phyloP scores from a whole-genome alignment of 2,329 filamentous ascomycete genomes.

The Calonectria pteridis region DNA sequence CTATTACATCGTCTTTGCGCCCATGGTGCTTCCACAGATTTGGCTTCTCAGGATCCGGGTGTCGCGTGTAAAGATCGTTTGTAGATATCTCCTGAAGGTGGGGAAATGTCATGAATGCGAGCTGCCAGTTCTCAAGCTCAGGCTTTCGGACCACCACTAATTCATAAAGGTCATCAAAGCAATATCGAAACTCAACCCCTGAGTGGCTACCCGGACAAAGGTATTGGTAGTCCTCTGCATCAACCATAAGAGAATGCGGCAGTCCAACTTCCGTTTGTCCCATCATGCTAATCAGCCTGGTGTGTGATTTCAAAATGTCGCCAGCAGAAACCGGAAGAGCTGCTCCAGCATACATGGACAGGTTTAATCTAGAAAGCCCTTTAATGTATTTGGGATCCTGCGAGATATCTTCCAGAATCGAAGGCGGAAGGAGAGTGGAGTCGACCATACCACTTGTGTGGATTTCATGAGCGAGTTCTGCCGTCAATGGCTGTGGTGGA shows the following conservation, averaged over 20 bases:
- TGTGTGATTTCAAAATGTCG: background rate
- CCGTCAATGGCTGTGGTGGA: background rate
- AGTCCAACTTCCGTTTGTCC: background rate
- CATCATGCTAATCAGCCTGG: conserved; percentile 3
- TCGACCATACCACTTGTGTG: background rate
- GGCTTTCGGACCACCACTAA: background rate
- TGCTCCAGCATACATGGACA: background rate
- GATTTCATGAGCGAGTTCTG: background rate
- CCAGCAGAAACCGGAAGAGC: background rate
- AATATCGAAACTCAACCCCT: background rate
- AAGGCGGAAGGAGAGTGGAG: background rate
- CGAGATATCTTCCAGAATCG: background rate
- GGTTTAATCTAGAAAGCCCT: background rate
- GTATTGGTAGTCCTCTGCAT: background rate
- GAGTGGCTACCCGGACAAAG: background rate
- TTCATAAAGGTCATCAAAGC: conserved; percentile 1
- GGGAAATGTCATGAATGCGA: background rate
- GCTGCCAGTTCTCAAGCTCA: background rate
- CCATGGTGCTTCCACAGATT: conserved; percentile 7
- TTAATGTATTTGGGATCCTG: background rate
- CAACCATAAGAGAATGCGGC: background rate
- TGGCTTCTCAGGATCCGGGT: background rate
- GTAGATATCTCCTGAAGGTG: background rate
- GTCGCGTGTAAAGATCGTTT: background rate
- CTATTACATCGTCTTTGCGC: background rate